Conservation (phyloP, 2,329 filamentous ascomycete species). For the Trichoderma polysporum region DNA sequence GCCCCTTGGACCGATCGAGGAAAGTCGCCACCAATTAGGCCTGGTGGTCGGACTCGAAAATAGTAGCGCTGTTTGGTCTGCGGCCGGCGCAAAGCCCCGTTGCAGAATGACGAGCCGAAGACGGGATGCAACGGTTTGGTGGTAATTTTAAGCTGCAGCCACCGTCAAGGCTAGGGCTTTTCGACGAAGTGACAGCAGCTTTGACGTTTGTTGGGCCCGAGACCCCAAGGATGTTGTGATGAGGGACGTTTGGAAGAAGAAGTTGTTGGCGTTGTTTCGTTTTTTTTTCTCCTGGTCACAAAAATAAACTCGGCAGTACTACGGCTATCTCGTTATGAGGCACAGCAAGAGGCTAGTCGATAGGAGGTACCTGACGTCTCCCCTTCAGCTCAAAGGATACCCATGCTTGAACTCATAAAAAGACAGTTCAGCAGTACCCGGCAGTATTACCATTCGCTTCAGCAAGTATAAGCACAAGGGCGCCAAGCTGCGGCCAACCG, state of each 20-base stretch:
- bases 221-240: not conserved
- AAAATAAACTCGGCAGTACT: not conserved
- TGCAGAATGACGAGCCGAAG: not conserved
- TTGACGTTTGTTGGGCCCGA: not conserved
- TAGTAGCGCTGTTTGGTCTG: not conserved
- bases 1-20: conserved; percentile 16
- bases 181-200: conserved; percentile 16
- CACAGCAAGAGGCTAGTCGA: too few relatives aligned
- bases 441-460: not conserved
- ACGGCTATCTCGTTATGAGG: not conserved
- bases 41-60: not conserved
- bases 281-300: not conserved
- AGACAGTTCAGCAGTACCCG: too few relatives aligned
- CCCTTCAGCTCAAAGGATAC: too few relatives aligned
- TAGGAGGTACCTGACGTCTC: too few relatives aligned
- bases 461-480: not conserved
- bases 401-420: too few relatives aligned
- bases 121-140: not conserved
- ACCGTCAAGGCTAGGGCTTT: not conserved
- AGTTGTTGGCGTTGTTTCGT: not conserved
- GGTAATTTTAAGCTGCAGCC: not conserved
- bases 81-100: not conserved
- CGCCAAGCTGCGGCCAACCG: not conserved
- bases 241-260: not conserved
- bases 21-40: not conserved